Conservation (phyloP, 345 rosid species). For the Rubroshorea leprosula region DNA sequence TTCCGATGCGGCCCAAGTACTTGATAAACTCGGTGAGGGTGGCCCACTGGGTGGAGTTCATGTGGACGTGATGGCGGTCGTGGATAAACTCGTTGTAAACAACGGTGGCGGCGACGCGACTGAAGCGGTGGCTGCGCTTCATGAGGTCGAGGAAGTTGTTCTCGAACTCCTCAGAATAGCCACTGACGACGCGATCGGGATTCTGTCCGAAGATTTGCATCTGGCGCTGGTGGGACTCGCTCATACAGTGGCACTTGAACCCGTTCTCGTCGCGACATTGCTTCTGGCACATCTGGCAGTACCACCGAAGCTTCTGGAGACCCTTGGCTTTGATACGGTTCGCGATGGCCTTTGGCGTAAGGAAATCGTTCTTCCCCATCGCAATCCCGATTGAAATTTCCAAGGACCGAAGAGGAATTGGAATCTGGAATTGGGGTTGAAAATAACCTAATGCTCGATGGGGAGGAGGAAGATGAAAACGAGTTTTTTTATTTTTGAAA, state of each 20-base stretch:
- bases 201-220: slow-evolving; percentile 87
- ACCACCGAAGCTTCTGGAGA: slow-evolving; percentile 95
- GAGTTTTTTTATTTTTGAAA: no score
- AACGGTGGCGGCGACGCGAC: slow-evolving; percentile 91
- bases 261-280: slow-evolving; percentile 98
- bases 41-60: slow-evolving; percentile 93
- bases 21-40: slow-evolving; percentile 86
- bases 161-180: slow-evolving; percentile 92
- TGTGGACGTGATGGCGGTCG: slow-evolving; percentile 84
- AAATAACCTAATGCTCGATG: background rate
- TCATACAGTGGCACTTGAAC: slow-evolving; percentile 97
- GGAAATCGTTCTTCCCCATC: slow-evolving; percentile 93
- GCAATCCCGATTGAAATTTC: no score
- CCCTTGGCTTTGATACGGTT: slow-evolving; percentile 93
- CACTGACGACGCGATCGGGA: slow-evolving; percentile 68
- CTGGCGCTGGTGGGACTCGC: slow-evolving; percentile 94
- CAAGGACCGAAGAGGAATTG: background rate
- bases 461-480: background rate
- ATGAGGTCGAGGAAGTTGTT: slow-evolving; percentile 61
- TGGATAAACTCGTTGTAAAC: slow-evolving; percentile 89
- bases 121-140: slow-evolving; percentile 81
- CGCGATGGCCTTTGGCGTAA: slow-evolving; percentile 88
- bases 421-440: background rate
- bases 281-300: slow-evolving; percentile 98
- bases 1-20: slow-evolving; percentile 70